Percentiles rank a stretch among this genome's conserved stretches.
Conservation (phyloP, 2,329 filamentous ascomycete genomes). For the Keithomyces neogunnii region DNA sequence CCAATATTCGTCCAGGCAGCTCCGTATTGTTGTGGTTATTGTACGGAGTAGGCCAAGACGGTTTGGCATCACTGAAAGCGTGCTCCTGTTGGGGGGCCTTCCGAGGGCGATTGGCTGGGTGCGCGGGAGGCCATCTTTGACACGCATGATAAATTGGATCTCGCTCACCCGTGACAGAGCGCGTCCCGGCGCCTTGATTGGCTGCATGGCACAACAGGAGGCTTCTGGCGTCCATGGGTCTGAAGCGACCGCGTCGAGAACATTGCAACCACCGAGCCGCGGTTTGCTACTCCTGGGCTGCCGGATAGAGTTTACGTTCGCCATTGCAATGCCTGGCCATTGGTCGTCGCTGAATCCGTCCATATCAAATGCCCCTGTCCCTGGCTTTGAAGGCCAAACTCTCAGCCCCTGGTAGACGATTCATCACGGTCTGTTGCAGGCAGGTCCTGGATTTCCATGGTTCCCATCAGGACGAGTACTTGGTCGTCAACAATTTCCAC, state of each 20-base stretch:
- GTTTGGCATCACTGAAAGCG: background rate
- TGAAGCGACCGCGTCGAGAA: background rate
- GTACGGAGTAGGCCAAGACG: background rate
- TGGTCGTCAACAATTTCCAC: no score
- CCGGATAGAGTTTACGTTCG: background rate
- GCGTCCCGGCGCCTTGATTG: slow-evolving; percentile 5
- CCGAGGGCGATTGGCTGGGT: background rate
- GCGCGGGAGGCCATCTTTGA: slow-evolving; percentile 1
- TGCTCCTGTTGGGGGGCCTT: background rate
- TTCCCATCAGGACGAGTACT: no score
- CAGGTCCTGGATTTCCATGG: background rate
- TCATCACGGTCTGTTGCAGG: background rate
- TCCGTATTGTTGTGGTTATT: background rate
- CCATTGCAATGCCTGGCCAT: background rate
- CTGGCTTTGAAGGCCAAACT: background rate
- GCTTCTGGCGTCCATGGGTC: background rate
- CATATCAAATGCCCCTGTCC: background rate
- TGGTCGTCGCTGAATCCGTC: background rate
- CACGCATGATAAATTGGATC: slow-evolving; percentile 7
- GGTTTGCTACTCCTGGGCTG: slow-evolving; percentile 1
- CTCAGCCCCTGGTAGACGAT: background rate
- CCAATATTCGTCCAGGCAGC: background rate
- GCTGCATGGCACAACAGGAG: background rate
- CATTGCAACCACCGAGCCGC: slow-evolving; percentile 3
- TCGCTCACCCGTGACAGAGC: slow-evolving; percentile 6